Conservation (phyloP, 805 yeast species). For the Torulaspora maleeae region DNA sequence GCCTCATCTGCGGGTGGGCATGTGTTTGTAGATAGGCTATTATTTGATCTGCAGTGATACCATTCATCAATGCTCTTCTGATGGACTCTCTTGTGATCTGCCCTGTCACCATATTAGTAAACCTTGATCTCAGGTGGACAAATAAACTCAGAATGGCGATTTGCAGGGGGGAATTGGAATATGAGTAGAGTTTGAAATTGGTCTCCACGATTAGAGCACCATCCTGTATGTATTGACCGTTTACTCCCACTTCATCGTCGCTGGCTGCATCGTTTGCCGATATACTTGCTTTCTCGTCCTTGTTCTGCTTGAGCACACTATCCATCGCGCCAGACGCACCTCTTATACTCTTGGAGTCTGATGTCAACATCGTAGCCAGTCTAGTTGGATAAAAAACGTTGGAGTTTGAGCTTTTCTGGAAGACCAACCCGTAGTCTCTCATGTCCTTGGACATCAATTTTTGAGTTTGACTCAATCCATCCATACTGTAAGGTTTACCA, state of each 20-base stretch:
- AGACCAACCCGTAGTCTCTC: conserved; percentile 86
- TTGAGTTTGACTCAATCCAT: conserved; percentile 74
- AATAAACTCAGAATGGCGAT: conserved; percentile 87
- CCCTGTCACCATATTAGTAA: conserved; percentile 89
- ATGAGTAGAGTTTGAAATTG: conserved; percentile 87
- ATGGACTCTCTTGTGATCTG: conserved; percentile 89
- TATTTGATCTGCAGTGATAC: conserved; percentile 93
- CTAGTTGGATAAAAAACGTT: conserved; percentile 83
- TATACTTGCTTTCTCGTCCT: conserved; percentile 18
- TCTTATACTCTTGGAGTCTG: conserved; percentile 68
- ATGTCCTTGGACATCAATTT: conserved; percentile 81
- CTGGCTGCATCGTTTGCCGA: conserved; percentile 19
- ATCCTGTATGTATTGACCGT: conserved; percentile 26
- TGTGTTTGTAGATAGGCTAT: conserved; percentile 83
- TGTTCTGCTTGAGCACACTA: conserved; percentile 47
- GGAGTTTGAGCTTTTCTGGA: conserved; percentile 54
- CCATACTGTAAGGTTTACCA: conserved; percentile 76
- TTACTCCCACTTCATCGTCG: conserved; percentile 29
- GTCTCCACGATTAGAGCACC: conserved; percentile 90
- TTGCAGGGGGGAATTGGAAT: conserved; percentile 90
- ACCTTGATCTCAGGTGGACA: conserved; percentile 78
- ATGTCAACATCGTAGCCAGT: conserved; percentile 81
- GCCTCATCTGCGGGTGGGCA: conserved; percentile 88
- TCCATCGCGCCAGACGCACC: conserved; percentile 74
- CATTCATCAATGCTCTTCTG: conserved; percentile 74